Base-by-base conservation (phyloP, 1,139 yeast genomes). In the Geotrichum reessii region DNA sequence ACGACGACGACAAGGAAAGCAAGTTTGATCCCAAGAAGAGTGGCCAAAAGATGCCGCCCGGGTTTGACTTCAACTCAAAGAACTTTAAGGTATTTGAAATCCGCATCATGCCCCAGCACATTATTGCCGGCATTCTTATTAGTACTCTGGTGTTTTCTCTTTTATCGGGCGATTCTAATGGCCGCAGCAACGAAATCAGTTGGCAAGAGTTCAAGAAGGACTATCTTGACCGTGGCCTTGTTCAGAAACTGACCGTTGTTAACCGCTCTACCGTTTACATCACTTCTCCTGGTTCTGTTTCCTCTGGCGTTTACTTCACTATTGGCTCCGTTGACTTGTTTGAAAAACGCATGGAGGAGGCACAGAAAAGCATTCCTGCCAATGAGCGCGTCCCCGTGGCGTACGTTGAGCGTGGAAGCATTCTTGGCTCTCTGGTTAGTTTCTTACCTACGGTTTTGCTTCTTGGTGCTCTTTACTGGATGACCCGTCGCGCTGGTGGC, bases 261-360 rank as follows among this genome's bases (percentile, higher is more conserved):
- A 92, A 92, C 73, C 60, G 59, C 25, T 52, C 60, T 48, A 57
- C 60, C 24, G 62, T 58, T 42, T 55, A 55, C 33, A 58, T 60
- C 17, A 51, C 53, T 22, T 50, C 57, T 17, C n/a, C 53, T 8
- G 53, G 51, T 19, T 17, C 61, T 65, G 46, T 33, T 21, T 17
- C 46, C 14, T 57, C 65, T 21, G 63, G 73, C 6, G 82, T 82
- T 33, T 77, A 77, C 21, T 95, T 95, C 75, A 84, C 88, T 50
- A 90, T 95, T 68, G 99, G 99, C 5, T 88, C 96, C 0, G 84
- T 92, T 25, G 97, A 91, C 66, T 78, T 85, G n/a, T 93, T 95
- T 73, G 99, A 95, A 74, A 84, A 86, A 60, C 86, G 86, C 64
- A 78, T 95, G 70, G 88, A 85, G 61, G 82, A 81, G 55, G 84